Percentiles rank a stretch among this genome's conserved stretches.
Conservation (phyloP, 352 stramenopile species). For the Phytophthora litchii region DNA sequence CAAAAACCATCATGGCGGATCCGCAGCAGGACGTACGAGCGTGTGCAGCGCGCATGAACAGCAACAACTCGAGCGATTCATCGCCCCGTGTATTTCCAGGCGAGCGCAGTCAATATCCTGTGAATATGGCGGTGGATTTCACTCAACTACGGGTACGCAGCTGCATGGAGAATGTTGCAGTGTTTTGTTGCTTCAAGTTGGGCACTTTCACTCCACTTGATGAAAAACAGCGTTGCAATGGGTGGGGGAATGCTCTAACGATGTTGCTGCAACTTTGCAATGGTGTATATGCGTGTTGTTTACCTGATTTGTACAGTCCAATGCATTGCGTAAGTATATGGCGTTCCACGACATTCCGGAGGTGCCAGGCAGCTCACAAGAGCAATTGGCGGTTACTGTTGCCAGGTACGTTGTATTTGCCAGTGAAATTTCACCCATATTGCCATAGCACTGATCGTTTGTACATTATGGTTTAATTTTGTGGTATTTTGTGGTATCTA, state of each 20-base stretch:
- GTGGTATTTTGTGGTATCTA: constrained; percentile 19
- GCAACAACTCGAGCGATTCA: constrained; percentile 7
- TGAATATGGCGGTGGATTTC: constrained; percentile 72
- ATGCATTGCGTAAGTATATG: constrained; percentile 74
- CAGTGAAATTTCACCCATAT: constrained; percentile 1
- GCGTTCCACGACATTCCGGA: constrained; percentile 63
- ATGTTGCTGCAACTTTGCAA: constrained; percentile 23
- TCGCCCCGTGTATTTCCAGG: constrained; percentile 25
- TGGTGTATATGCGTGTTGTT: constrained; percentile 1
- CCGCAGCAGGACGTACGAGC: constrained; percentile 14
- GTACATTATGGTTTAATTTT: background rate
- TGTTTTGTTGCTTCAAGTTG: constrained; percentile 3
- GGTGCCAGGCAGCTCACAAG: constrained; percentile 47
- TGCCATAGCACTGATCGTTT: constrained; percentile 4
- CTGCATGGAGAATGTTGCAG: constrained; percentile 6
- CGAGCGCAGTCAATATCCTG: constrained; percentile 57
- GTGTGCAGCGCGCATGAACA: background rate
- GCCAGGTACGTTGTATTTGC: constrained; percentile 46
- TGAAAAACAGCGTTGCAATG: constrained; percentile 5
- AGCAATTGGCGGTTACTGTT: constrained; percentile 66
- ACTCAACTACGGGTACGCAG: constrained; percentile 61
- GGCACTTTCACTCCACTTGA: background rate
- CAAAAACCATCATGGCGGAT: constrained; percentile 31
- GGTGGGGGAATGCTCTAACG: background rate
- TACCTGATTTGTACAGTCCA: constrained; percentile 33